Evolutionary conservation across 306 rosid genomes (phyloP), one percentile per base, ranked within the genome.

Genomic region (Vigna reflexopilosa): DNA sequence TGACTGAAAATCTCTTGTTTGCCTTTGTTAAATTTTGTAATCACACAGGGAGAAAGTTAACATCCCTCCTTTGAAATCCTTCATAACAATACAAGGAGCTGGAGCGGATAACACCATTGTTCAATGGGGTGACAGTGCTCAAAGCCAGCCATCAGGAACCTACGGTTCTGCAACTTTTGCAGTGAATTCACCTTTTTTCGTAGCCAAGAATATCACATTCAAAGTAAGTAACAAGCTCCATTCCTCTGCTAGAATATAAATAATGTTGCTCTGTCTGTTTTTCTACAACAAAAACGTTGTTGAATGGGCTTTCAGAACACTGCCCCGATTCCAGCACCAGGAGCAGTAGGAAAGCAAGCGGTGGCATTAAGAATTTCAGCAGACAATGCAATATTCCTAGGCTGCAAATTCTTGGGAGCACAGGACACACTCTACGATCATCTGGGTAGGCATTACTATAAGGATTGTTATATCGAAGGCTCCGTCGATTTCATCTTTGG

Each of bases 61-160:
- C 73, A 89, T 93, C 66, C 97, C 97, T 0, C 86, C 88, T 32
- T 77, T 93, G 4, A 96, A 96, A 84, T 90, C 97, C 2, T 96
- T 76, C 88, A 90, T 96, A 88, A 93, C 96, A 42, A 87, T 96
- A 77, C 77, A 96, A 86, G 99, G 99, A 85, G 97, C 90, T 57
- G 99, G 99, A 0, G 97, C 99, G 42, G 99, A 91, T 28, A 90
- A 83, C 11, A 96, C 99, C 11, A 91, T 96, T 2, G 93, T 96
- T 80, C 96, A 96, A 82, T 96, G 98, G 98, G 99, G 99, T 72
- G 99, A 96, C 90, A 96, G 97, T 5, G 99, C 99, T 74, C 79
- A 90, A 84, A 93, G 96, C 19, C 90, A 78, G 48, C 88, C 90
- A 9, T 58, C 93, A 79, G 98, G 99, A 62, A 96, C 99, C 14